Conservation (phyloP, 768 basidiomycete genomes). For the Fomitopsis serialis region DNA sequence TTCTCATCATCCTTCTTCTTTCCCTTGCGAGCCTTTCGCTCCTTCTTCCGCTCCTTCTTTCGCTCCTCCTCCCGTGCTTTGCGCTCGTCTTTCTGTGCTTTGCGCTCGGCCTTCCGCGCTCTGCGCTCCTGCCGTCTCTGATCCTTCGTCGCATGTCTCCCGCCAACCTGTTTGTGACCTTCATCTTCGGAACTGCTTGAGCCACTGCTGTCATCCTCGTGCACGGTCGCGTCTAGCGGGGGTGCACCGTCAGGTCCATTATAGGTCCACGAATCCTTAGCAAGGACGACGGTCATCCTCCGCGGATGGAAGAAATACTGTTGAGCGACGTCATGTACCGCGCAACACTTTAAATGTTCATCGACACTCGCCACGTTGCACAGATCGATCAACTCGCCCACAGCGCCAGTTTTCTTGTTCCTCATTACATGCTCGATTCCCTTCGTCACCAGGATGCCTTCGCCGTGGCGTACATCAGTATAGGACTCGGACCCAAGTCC, state of each 20-base stretch:
- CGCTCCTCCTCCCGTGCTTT: neutral
- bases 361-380: constrained; percentile 44
- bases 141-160: no score
- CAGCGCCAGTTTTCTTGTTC: constrained; percentile 19
- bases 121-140: no score
- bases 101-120: neutral
- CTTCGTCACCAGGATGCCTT: constrained; percentile 2
- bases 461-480: neutral
- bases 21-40: neutral
- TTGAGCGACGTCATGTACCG: neutral
- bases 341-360: no score
- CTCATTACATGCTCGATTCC: constrained; percentile 3
- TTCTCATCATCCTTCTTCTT: constrained; percentile 3
- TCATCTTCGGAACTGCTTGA: neutral
- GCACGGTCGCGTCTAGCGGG: constrained; percentile 3
- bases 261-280: constrained; percentile 8
- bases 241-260: constrained; percentile 1
- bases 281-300: constrained; percentile 14
- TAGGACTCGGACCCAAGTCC: neutral
- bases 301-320: constrained; percentile 22
- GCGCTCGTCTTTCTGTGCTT: neutral
- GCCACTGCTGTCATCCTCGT: neutral
- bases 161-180: neutral
- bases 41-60: neutral
- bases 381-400: constrained; percentile 34